Evolutionary conservation across 768 basidiomycete genomes (phyloP), one percentile per base, ranked within the genome.

Genomic region (Russula vinacea): DNA sequence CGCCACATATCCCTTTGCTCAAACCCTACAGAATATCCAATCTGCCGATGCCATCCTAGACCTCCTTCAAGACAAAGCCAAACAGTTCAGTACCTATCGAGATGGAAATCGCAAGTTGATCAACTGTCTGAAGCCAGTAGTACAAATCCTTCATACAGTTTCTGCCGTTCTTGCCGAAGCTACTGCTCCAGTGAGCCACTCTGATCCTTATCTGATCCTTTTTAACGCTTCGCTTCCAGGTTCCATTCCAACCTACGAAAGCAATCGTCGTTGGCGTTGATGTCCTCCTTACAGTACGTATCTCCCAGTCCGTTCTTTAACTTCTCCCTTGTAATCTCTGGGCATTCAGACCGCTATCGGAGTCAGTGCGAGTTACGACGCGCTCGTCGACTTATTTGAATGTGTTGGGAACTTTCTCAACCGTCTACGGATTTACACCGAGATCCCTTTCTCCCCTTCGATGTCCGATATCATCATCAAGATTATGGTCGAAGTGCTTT

Each of bases 351-450:
- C 60, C 6, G 44, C 60, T 11, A 29, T 33, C 8, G 8, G 37
- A 37, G 44, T 62, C 54, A 40, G 54, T 17, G 10, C 32, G 6
- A 62, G 54, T 42, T 62, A 56, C 11, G 45, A 62, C 14, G 33
- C 35, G 1, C 45, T 62, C 14, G 10, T 60, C 17, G 39, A 60
- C n/a, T 44, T 50, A 26, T 63, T 53, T n/a, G 58, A 49, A 40
- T 37, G 60, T 16, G 24, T 54, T 22, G 60, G 22, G 7, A 54
- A 13, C 19, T 60, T 60, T 22, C 42, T 61, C 24, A 32, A 40
- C 29, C 61, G 45, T 3, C 44, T 56, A 13, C 39, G 26, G 3
- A 32, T 50, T 1, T 56, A 62, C 32, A 29, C 17, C 22, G 35
- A 40, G 29, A 32, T 47, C 45, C 11, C 24, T 24, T 35, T 50